Evolutionary conservation across 2,329 filamentous ascomycete genomes (phyloP).

Genomic region (Aureobasidium sp.): DNA sequence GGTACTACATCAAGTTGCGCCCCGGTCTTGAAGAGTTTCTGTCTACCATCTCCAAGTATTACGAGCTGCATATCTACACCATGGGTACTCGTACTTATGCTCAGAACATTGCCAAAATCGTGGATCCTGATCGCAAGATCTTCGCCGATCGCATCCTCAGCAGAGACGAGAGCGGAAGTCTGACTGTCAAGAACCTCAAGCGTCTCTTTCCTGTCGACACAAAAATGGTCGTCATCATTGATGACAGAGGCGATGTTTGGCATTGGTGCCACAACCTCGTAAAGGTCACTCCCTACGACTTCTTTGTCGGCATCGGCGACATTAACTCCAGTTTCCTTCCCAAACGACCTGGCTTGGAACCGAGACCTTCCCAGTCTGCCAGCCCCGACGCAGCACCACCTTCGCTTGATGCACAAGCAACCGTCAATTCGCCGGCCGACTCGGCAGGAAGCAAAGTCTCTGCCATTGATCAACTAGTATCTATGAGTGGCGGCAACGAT

Average conservation of each 20-base stretch:
- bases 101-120: constrained; percentile 80
- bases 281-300: constrained; percentile 92
- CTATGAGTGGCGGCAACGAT: constrained; percentile 66
- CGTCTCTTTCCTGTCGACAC: constrained; percentile 93
- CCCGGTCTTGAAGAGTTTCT: constrained; percentile 80
- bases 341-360: constrained; percentile 51
- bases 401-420: constrained; percentile 3
- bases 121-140: constrained; percentile 80
- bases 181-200: constrained; percentile 83
- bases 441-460: constrained; percentile 37
- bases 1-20: constrained; percentile 97
- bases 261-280: constrained; percentile 87
- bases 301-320: constrained; percentile 95
- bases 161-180: constrained; percentile 90
- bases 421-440: background rate
- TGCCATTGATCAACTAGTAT: constrained; percentile 67
- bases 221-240: constrained; percentile 98
- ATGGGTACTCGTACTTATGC: constrained; percentile 99
- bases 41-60: constrained; percentile 66
- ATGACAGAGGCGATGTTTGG: constrained; percentile 96
- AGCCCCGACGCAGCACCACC: constrained; percentile 2
- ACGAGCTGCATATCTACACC: constrained; percentile 96
- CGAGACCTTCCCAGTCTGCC: constrained; percentile 21
- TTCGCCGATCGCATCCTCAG: constrained; percentile 95
- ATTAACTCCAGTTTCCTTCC: constrained; percentile 98